Percentiles rank a stretch among this genome's conserved stretches.
phyloP scores from a whole-genome alignment of 1,284 basidiomycete species.

The Mixia osmundae region DNA sequence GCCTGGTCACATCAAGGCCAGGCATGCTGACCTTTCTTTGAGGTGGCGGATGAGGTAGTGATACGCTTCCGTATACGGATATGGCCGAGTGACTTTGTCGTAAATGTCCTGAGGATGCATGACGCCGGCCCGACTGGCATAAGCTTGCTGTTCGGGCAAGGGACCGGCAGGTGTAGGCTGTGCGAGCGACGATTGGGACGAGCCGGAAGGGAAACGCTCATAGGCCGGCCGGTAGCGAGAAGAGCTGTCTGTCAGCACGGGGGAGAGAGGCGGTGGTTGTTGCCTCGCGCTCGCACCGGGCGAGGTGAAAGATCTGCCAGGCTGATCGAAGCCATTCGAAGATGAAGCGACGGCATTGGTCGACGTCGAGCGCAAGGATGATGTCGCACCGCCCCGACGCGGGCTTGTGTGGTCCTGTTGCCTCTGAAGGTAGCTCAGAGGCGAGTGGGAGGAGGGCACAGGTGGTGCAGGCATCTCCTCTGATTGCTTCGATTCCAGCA shows the following conservation, averaged over 20 bases:
- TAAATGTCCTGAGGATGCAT: conserved; percentile 35
- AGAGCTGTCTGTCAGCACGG: neutral
- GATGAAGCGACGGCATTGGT: no score
- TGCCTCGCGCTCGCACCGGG: no score
- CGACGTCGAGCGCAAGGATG: no score
- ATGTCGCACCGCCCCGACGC: no score
- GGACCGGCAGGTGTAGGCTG: neutral
- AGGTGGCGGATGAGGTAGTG: conserved; percentile 84
- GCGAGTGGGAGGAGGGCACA: no score
- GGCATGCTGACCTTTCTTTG: conserved; percentile 36
- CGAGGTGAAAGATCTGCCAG: no score
- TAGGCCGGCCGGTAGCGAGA: neutral
- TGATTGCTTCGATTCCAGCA: no score
- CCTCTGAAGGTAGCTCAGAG: no score
- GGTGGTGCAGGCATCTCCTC: no score
- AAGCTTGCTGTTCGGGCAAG: conserved; percentile 1
- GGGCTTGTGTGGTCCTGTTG: no score
- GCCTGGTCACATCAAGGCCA: neutral
- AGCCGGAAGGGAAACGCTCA: neutral
- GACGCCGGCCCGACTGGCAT: conserved; percentile 5
- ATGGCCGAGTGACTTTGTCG: conserved; percentile 47
- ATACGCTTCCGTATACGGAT: conserved; percentile 67
- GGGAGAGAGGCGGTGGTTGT: neutral
- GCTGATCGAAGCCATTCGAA: no score
- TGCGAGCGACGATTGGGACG: neutral